Conservation (phyloP, 495 filamentous ascomycete species). For the Xylaria flabelliformis region DNA sequence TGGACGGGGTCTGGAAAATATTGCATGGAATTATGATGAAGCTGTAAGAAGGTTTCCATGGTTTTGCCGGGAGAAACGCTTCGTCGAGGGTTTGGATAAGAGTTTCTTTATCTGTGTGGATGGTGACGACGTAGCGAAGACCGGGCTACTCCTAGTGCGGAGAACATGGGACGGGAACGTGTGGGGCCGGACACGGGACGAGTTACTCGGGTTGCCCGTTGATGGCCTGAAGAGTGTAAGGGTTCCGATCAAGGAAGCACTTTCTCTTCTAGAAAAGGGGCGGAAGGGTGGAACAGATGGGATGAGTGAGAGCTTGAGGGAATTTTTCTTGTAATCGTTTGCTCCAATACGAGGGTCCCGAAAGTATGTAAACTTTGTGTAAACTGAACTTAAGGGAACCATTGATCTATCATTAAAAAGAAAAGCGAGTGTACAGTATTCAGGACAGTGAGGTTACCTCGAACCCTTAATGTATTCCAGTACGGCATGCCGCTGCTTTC, state of each 20-base stretch:
- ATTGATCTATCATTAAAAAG: neutral
- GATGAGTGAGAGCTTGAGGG: constrained; percentile 12
- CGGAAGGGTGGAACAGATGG: constrained; percentile 12
- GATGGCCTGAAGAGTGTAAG: neutral
- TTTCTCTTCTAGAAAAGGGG: constrained; percentile 12
- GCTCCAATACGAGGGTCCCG: neutral
- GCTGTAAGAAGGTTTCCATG: constrained; percentile 29
- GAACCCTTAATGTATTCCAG: neutral
- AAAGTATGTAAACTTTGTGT: neutral
- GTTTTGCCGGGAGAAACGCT: constrained; percentile 30
- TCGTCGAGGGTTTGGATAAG: constrained; percentile 29
- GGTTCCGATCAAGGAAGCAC: constrained; percentile 14
- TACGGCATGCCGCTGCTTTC: neutral
- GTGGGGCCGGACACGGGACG: constrained; percentile 14
- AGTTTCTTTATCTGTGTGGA: constrained; percentile 31
- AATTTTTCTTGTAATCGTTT: constrained; percentile 2
- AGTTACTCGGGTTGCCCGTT: constrained; percentile 5
- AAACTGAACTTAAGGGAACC: neutral
- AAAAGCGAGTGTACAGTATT: neutral
- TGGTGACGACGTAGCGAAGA: constrained; percentile 28
- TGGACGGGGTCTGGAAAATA: constrained; percentile 26
- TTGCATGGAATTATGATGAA: constrained; percentile 28
- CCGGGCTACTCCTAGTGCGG: constrained; percentile 28
- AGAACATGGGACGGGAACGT: constrained; percentile 25
- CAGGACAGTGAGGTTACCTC: too few relatives aligned